A percentile compares a stretch with the other conserved stretches of the same genome.
Evolutionary conservation across 306 rosid genomes (phyloP).

Genomic region (Cucurbita argyrosperma): DNA sequence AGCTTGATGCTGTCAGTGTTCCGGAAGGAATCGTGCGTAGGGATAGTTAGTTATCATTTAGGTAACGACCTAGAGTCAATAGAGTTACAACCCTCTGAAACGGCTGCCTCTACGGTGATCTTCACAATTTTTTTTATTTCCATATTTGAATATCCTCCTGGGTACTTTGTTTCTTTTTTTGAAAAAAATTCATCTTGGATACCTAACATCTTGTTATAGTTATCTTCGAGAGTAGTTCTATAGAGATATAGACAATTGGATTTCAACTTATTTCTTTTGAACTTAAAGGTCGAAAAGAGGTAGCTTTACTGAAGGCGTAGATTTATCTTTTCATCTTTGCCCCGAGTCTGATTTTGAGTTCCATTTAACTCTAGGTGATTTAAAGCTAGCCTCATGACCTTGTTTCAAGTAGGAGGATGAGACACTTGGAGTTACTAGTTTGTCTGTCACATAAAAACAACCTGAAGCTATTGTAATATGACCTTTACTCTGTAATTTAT

Average conservation of each 20-base stretch:
- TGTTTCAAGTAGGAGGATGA: conserved; percentile 2
- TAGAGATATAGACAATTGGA: not conserved
- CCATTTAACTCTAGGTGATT: not conserved
- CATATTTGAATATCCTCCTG: not conserved
- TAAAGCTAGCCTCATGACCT: not conserved
- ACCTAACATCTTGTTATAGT: not conserved
- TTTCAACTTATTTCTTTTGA: not conserved
- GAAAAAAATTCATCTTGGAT: not conserved
- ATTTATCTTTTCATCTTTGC: not conserved
- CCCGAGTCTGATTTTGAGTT: not conserved
- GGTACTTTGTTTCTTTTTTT: not conserved
- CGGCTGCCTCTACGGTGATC: not conserved
- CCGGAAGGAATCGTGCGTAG: not conserved
- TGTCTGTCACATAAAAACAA: not conserved
- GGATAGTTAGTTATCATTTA: not conserved
- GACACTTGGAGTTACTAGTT: not conserved
- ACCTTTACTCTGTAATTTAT: not conserved
- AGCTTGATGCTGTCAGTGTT: not conserved
- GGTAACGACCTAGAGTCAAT: not conserved
- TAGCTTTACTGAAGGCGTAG: not conserved
- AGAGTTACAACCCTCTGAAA: not conserved
- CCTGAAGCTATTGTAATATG: not conserved
- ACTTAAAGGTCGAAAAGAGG: not conserved
- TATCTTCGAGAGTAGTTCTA: not conserved
- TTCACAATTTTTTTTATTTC: not conserved